Conservation (phyloP, 176 grass and related monocot species). For the Oryza punctata region DNA sequence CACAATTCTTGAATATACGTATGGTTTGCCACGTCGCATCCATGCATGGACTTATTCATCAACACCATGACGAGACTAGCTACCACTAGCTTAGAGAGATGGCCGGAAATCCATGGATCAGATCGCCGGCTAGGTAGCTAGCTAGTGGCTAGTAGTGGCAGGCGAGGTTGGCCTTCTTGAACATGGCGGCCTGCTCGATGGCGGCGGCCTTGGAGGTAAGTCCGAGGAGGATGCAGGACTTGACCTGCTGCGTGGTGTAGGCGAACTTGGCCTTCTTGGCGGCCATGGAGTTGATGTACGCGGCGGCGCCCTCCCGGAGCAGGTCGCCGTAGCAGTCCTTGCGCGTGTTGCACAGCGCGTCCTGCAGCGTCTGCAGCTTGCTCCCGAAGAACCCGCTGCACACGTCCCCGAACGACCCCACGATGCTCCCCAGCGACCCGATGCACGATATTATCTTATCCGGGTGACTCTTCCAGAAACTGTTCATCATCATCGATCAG, state of each 20-base stretch:
- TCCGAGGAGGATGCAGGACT: conserved; percentile 47
- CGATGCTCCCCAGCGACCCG: conserved; percentile 65
- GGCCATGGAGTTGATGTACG: conserved; percentile 81
- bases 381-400: conserved; percentile 53
- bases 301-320: conserved; percentile 78
- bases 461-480: conserved; percentile 79
- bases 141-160: conserved; percentile 42
- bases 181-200: conserved; percentile 61
- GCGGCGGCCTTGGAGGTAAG: conserved; percentile 65
- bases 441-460: conserved; percentile 65
- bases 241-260: conserved; percentile 64
- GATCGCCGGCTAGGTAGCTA: not conserved
- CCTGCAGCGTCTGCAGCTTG: conserved; percentile 59
- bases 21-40: not conserved
- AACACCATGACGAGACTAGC: not conserved
- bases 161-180: conserved; percentile 79
- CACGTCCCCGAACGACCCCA: conserved; percentile 58
- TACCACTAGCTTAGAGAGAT: not conserved
- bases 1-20: not conserved
- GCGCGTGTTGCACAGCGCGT: conserved; percentile 72
- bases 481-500: not conserved
- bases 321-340: conserved; percentile 75
- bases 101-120: no score
- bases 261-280: conserved; percentile 42
- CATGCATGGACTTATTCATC: conserved; percentile 19